phyloP scores from a whole-genome alignment of 2,329 filamentous ascomycete species.

The Botrytis pseudocinerea region DNA sequence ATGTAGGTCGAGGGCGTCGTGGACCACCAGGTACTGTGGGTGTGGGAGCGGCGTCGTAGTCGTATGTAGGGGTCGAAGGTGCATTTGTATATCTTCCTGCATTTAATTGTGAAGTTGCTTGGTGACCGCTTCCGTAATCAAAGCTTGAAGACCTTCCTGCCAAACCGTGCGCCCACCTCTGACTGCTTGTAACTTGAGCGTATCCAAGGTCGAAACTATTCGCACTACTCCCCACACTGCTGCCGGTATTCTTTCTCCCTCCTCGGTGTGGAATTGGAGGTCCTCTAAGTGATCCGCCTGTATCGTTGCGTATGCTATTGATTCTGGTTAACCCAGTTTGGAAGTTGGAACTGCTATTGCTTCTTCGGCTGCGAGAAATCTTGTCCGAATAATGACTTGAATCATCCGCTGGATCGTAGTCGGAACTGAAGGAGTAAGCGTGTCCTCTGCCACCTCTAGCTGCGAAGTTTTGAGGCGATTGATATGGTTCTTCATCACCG shows the following conservation, averaged over 20 bases:
- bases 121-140: constrained; percentile 59
- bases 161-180: constrained; percentile 54
- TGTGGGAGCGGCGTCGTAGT: constrained; percentile 80
- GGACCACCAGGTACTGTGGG: constrained; percentile 82
- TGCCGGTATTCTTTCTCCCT: constrained; percentile 53
- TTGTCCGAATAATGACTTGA: constrained; percentile 53
- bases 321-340: constrained; percentile 60
- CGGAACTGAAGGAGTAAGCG: constrained; percentile 61
- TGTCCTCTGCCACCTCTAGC: constrained; percentile 41
- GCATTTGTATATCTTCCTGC: constrained; percentile 37
- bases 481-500: constrained; percentile 37
- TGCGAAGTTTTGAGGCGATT: constrained; percentile 35
- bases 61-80: constrained; percentile 42
- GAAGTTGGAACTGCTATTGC: constrained; percentile 78
- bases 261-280: constrained; percentile 45
- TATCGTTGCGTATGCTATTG: constrained; percentile 55
- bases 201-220: constrained; percentile 67
- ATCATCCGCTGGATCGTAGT: constrained; percentile 58
- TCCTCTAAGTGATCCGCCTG: constrained; percentile 40
- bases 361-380: constrained; percentile 62
- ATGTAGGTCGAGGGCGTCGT: constrained; percentile 52
- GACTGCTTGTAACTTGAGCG: constrained; percentile 56
- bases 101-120: constrained; percentile 38
- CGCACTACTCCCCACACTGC: constrained; percentile 68
- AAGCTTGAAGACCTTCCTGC: constrained; percentile 69